Evolutionary conservation across 768 basidiomycete genomes (phyloP), one percentile per base, ranked within the genome.

Genomic region (Phaffia australis): DNA sequence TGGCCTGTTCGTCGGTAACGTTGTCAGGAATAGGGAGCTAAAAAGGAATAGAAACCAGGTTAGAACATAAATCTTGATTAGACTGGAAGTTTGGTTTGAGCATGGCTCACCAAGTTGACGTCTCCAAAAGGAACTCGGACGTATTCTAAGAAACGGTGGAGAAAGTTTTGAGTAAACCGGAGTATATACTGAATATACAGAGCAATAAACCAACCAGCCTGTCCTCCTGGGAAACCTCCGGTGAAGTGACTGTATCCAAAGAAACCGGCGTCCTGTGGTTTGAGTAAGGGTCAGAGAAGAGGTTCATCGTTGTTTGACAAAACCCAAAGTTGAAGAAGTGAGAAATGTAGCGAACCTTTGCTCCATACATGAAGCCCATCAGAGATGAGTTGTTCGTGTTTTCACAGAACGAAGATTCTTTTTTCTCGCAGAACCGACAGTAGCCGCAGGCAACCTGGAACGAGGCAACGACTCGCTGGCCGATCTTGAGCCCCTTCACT

Each of bases 371-470:
- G 60, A 50, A 64, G 55, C 54, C 48, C 66, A 79, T 81, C 69
- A 73, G 81, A 80, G 80, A 79, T 3, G 84, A 84, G 59, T 81
- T 80, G 75, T 87, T 87, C 11, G 85, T 88, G n/a, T 79, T 75
- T 65, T 87, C 84, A 73, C 87, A 89, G 74, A 87, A 83, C 1
- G 84, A 84, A 0, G 84, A 85, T 0, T 85, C 78, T 71, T 86
- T 86, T 74, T 87, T 75, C 75, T 87, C 76, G 81, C 87, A 89
- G 75, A 82, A 88, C 55, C 79, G 75, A 76, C 87, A 87, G 58
- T 79, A 70, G 2, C 87, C 86, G 71, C 87, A 88, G 0, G 85
- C 85, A 61, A 86, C 83, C 72, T 87, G 86, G 82, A 88, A 88
- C 1, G 83, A 84, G 0, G 83, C 81, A n/a, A 88, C 87, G 63